Percentiles rank a stretch among this genome's conserved stretches.
phyloP scores from a whole-genome alignment of 2,329 filamentous ascomycete species.

The Colletotrichum camelliae region DNA sequence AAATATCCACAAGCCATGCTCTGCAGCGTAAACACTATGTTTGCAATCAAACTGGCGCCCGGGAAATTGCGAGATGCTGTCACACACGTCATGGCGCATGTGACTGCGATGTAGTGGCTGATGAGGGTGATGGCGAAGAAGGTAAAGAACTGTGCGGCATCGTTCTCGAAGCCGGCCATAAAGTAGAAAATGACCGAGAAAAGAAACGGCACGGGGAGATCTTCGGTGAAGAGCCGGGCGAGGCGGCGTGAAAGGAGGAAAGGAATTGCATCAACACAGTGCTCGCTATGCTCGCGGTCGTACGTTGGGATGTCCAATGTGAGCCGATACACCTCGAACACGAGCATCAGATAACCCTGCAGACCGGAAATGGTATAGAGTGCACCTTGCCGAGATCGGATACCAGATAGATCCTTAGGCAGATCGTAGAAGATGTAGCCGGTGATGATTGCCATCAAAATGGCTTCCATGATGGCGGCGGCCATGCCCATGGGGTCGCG shows the following conservation, averaged over 20 bases:
- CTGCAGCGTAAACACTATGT: constrained; percentile 75
- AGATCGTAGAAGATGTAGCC: constrained; percentile 77
- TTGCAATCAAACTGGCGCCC: constrained; percentile 73
- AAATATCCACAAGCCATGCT: constrained; percentile 80
- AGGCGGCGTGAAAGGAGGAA: constrained; percentile 75
- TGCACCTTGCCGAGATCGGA: constrained; percentile 75
- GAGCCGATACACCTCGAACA: constrained; percentile 78
- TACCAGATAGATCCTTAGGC: constrained; percentile 70
- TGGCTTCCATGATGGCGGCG: constrained; percentile 71
- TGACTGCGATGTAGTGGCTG: constrained; percentile 76
- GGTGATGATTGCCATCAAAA: constrained; percentile 73
- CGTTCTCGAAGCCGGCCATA: constrained; percentile 74
- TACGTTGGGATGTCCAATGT: constrained; percentile 78
- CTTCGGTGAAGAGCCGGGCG: constrained; percentile 72
- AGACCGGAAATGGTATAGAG: constrained; percentile 75
- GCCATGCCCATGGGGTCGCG: constrained; percentile 80
- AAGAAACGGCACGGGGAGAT: constrained; percentile 73
- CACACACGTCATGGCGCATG: constrained; percentile 72
- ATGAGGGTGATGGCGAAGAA: constrained; percentile 74
- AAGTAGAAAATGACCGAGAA: constrained; percentile 79
- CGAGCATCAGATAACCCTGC: constrained; percentile 77
- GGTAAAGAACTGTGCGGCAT: constrained; percentile 69
- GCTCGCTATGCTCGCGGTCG: constrained; percentile 76
- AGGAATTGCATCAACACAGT: constrained; percentile 71
- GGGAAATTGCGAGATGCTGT: constrained; percentile 71